These are phyloP conservation scores for Rhexocercosporidium sp. DNA, from an alignment of 2,329 filamentous ascomycete genomes.

Conservation along the genomic window DNA sequence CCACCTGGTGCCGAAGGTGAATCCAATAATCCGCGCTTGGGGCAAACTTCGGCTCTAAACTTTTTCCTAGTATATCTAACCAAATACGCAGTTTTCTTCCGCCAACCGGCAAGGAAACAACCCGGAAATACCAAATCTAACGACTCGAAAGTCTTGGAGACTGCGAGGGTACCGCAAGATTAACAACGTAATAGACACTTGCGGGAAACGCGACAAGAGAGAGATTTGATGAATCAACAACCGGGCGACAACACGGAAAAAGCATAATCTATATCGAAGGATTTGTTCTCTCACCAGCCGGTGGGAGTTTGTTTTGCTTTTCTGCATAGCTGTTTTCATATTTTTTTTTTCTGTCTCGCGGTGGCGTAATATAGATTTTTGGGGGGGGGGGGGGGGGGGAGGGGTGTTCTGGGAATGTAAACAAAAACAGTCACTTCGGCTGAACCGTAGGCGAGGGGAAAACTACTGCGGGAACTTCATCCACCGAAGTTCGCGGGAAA, in stretches of 20 bases:
- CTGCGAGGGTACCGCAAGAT: neutral
- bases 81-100: neutral
- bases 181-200: neutral
- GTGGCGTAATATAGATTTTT: neutral
- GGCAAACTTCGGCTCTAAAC: neutral
- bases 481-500: no score
- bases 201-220: neutral
- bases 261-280: conserved; percentile 9
- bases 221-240: no score
- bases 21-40: neutral
- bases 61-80: neutral
- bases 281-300: conserved; percentile 6
- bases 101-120: conserved; percentile 4
- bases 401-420: neutral
- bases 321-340: no score
- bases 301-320: conserved; percentile 4
- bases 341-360: neutral
- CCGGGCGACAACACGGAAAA: no score
- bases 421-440: neutral
- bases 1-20: neutral
- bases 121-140: neutral
- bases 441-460: neutral
- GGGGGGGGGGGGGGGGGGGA: no score
- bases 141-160: neutral
- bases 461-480: neutral